These are phyloP conservation scores for Pythium biforme DNA, from an alignment of 352 stramenopile species.

Conservation along the genomic window DNA sequence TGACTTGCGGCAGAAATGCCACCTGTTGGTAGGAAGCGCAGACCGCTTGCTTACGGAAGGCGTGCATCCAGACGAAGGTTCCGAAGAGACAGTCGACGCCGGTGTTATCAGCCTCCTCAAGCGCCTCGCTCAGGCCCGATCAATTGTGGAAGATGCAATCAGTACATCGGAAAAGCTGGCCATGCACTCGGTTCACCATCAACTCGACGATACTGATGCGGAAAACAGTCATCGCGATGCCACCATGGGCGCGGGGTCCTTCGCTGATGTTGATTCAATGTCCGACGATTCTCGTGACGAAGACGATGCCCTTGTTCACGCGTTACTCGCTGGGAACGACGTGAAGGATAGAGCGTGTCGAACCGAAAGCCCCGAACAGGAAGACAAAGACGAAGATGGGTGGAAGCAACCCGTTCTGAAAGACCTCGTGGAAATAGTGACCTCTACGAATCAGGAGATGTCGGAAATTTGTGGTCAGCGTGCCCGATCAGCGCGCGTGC, in stretches of 20 bases:
- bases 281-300: slow-evolving; percentile 23
- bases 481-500: slow-evolving; percentile 60
- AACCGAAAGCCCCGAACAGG: neutral
- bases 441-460: slow-evolving; percentile 39
- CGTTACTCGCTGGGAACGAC: neutral
- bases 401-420: slow-evolving; percentile 44
- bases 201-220: neutral
- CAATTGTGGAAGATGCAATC: slow-evolving; percentile 17
- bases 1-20: slow-evolving; percentile 19
- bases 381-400: slow-evolving; percentile 1
- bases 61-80: neutral
- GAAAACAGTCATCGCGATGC: neutral
- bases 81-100: neutral
- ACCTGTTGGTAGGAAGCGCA: slow-evolving; percentile 1
- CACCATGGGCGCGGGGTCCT: neutral
- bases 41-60: neutral
- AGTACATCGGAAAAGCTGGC: slow-evolving; percentile 17
- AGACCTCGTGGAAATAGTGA: slow-evolving; percentile 63
- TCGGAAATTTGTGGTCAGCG: slow-evolving; percentile 47
- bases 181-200: slow-evolving; percentile 17
- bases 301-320: slow-evolving; percentile 11
- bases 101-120: neutral
- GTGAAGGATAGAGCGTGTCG: neutral
- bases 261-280: slow-evolving; percentile 19
- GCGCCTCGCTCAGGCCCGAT: slow-evolving; percentile 11